A percentile compares a stretch with the other conserved stretches of the same genome.
phyloP scores from a whole-genome alignment of 805 yeast species.

The Brettanomyces custersianus region DNA sequence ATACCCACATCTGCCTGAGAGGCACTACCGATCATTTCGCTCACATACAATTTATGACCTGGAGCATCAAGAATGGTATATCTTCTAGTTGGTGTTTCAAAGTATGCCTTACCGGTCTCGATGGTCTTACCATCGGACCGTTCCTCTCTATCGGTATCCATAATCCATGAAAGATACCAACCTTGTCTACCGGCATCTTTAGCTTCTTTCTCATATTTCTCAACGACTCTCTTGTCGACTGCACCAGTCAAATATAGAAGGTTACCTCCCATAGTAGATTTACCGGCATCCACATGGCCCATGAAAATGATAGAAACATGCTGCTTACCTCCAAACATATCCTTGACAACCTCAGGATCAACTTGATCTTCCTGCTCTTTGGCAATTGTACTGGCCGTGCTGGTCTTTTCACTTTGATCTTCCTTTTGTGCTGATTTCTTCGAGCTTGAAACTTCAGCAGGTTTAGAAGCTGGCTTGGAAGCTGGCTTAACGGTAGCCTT shows the following conservation, averaged over 20 bases:
- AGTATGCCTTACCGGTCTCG: constrained; percentile 96
- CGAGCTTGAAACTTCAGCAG: constrained; percentile 8
- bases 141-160: constrained; percentile 99
- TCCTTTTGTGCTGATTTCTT: constrained; percentile 5
- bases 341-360: constrained; percentile 82
- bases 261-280: constrained; percentile 99
- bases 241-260: constrained; percentile 88
- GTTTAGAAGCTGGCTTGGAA: constrained; percentile 10
- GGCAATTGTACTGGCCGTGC: constrained; percentile 39
- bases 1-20: constrained; percentile 99
- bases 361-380: constrained; percentile 73
- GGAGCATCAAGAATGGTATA: constrained; percentile 98
- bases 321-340: constrained; percentile 95
- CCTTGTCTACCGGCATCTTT: constrained; percentile 99
- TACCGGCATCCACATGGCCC: constrained; percentile 99
- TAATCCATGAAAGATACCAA: constrained; percentile 98
- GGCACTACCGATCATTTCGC: constrained; percentile 99
- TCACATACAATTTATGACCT: constrained; percentile 97
- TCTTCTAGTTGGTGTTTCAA: constrained; percentile 96
- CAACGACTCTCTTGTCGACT: constrained; percentile 97
- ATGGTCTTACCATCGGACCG: constrained; percentile 98
- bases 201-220: constrained; percentile 96
- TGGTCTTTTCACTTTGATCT: constrained; percentile 13
- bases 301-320: constrained; percentile 94
- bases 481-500: constrained; percentile 18